Base-by-base conservation (phyloP, 257 asterid genomes). In the Eustoma russellianum region DNA sequence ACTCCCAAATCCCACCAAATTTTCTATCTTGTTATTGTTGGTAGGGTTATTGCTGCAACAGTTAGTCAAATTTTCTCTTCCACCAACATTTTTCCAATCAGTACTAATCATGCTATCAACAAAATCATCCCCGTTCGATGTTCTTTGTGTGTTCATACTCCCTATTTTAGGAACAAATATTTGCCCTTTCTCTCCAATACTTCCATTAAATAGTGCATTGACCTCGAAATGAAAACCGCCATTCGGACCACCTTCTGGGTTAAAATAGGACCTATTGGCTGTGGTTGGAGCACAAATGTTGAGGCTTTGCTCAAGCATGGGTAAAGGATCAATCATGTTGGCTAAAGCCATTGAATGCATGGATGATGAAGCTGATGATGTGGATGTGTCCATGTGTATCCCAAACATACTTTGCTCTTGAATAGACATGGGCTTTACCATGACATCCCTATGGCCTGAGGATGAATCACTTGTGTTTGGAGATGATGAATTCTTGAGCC, bases 401-500 rank as follows among this genome's bases (percentile, higher is more conserved):
- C 72, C 69, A 62, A 68, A 63, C 61, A 71, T 53, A 55, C 50
- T 55, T 28, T 66, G 74, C 7, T 76, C 70, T 40, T 74, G 79
- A 60, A 68, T 66, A 56, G 74, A 60, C 66, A 67, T 70, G 66
- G 56, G 48, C 46, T 65, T 53, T 8, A 59, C 71, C 65, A 56
- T 64, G 65, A 47, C 54, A 48, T 76, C 74, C 33, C 49, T 69
- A 19, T 56, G 71, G 44, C 70, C 78, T 14, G 66, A 48, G 38
- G 88, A 71, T 48, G 88, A 77, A 51, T 67, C 75, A 34, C 82
- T 71, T 14, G 77, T 64, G 54, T 74, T 71, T 35, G 84, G 82
- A 11, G 88, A 71, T 7, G 78, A 63, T n/a, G 76, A 61, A 41
- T 51, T 66, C 70, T 80, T 80, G 48, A 75, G 80, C 65, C 85